A percentile compares a stretch with the other conserved stretches of the same genome.
phyloP scores from a whole-genome alignment of 148 eudicot genomes.

The Cornus controversa region DNA sequence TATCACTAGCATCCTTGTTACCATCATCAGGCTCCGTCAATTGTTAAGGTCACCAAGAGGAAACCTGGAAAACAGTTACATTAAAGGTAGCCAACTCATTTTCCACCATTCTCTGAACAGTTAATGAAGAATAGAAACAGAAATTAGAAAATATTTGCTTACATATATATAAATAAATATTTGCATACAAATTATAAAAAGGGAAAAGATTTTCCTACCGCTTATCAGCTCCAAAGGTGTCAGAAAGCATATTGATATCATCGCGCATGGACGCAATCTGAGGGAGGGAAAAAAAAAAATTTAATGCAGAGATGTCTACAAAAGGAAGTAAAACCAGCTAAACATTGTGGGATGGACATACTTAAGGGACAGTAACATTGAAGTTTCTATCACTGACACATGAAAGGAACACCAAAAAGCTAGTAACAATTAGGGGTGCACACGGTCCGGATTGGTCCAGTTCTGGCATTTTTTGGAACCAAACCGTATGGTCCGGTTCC shows the following conservation, averaged over 20 bases:
- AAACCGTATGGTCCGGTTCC: too few species aligned
- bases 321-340: not conserved
- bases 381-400: not conserved
- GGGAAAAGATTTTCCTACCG: not conserved
- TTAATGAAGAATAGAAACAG: not conserved
- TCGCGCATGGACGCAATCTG: slow-evolving; percentile 12
- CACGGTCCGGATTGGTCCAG: too few species aligned
- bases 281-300: not conserved
- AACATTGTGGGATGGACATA: not conserved
- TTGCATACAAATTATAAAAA: too few species aligned
- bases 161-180: too few species aligned
- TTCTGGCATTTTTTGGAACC: too few species aligned
- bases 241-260: not conserved
- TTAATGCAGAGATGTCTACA: not conserved
- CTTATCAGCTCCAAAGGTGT: slow-evolving; percentile 1
- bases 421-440: too few species aligned
- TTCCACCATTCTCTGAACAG: not conserved
- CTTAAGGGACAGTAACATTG: not conserved
- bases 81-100: not conserved
- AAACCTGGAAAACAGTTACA: slow-evolving; percentile 18
- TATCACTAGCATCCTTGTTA: slow-evolving; percentile 17
- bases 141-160: not conserved
- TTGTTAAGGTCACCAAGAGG: slow-evolving; percentile 19
- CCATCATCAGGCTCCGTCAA: slow-evolving; percentile 11
- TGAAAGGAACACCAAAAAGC: not conserved